phyloP scores from a whole-genome alignment of 345 rosid genomes.

The Gossypium herbaceum region DNA sequence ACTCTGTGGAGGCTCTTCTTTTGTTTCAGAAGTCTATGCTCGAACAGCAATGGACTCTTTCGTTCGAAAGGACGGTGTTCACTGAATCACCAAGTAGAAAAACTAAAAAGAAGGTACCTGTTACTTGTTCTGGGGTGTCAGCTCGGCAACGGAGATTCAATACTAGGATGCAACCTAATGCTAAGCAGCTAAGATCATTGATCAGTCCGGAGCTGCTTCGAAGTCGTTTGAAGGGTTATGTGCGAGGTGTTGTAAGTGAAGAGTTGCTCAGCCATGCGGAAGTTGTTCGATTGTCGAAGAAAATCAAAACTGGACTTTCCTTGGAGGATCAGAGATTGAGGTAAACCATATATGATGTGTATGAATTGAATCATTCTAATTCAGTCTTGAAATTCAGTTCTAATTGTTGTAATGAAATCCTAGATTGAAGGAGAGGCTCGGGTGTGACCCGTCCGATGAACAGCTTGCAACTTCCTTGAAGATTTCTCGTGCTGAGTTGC shows the following conservation, averaged over 20 bases:
- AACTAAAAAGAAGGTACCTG: conserved; percentile 39
- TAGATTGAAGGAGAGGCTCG: conserved; percentile 45
- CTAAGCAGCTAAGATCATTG: background rate
- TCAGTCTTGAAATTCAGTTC: background rate
- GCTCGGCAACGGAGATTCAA: conserved; percentile 74
- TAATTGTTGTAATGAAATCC: conserved; percentile 25
- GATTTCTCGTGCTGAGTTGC: background rate
- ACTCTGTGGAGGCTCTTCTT: conserved; percentile 38
- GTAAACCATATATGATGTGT: background rate
- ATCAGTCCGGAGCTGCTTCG: background rate
- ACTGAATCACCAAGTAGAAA: conserved; percentile 12
- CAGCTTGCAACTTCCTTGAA: background rate
- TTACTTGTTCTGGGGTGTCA: conserved; percentile 70
- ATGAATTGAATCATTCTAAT: background rate
- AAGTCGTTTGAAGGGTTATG: background rate
- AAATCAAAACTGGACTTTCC: background rate
- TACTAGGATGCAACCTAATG: conserved; percentile 25
- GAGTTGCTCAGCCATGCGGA: background rate
- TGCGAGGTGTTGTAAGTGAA: background rate
- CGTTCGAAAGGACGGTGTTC: background rate
- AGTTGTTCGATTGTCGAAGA: background rate
- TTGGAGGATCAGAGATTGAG: conserved; percentile 2
- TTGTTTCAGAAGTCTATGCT: conserved; percentile 24
- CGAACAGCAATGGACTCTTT: conserved; percentile 1
- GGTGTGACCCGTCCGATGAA: background rate